A percentile compares a stretch with the other conserved stretches of the same genome.
Conservation (phyloP, 2,329 filamentous ascomycete genomes). For the Aspergillus proliferans region DNA sequence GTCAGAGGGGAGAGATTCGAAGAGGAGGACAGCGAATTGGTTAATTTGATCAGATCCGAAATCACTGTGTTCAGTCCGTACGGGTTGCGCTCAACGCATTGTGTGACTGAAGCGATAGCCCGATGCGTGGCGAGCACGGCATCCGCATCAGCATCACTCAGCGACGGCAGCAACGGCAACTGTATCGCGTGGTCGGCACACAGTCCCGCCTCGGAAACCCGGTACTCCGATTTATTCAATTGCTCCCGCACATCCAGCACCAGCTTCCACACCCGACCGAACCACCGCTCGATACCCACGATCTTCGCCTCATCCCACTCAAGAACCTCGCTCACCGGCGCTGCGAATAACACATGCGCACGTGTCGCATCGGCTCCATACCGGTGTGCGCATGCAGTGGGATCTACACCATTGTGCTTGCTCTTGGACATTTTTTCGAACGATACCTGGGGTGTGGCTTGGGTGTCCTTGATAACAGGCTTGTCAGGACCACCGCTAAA, state of each 20-base stretch:
- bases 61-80: constrained; percentile 77
- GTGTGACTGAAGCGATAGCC: constrained; percentile 61
- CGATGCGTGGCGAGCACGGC: constrained; percentile 63
- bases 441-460: constrained; percentile 53
- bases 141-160: constrained; percentile 32
- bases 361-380: constrained; percentile 79
- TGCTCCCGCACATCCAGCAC: constrained; percentile 35
- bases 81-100: constrained; percentile 62
- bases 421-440: constrained; percentile 96
- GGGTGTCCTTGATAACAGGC: constrained; percentile 59
- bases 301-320: constrained; percentile 87
- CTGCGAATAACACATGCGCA: constrained; percentile 84
- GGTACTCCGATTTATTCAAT: constrained; percentile 12
- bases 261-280: constrained; percentile 60
- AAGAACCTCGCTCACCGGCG: constrained; percentile 73
- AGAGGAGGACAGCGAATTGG: constrained; percentile 57
- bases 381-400: constrained; percentile 61
- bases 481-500: constrained; percentile 45
- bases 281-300: constrained; percentile 73
- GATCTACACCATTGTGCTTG: constrained; percentile 87
- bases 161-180: constrained; percentile 22
- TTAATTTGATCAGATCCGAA: constrained; percentile 75
- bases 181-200: constrained; percentile 16
- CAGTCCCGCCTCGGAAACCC: constrained; percentile 9
- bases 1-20: constrained; percentile 34